Evolutionary conservation across 116 monocot genomes (phyloP), one percentile per base, ranked within the genome.

Genomic region (Cymodocea nodosa): DNA sequence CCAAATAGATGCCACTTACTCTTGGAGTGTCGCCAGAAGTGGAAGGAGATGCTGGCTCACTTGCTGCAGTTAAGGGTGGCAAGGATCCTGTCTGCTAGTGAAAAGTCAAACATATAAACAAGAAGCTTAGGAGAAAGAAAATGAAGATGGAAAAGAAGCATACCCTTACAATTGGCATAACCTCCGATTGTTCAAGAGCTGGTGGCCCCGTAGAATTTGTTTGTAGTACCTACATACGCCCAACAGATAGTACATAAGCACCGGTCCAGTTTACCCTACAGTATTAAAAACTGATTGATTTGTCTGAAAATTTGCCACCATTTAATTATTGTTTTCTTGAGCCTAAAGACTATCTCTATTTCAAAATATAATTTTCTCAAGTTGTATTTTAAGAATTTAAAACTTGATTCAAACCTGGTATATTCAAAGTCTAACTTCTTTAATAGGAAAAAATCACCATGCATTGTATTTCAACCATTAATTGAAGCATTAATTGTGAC

Each of bases 81-180:
- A 73, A 64, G 59, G 76, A 73, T 6, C 63, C 74, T 16, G 60
- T 44, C 83, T 79, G 69, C 4, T 17, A 53, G 15, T 0, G 4
- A 5, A 65, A 51, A 66, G 17, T 23, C 6, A 16, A 51, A 13
- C 16, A 15, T 15, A 65, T 60, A 39, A 16, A 6, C 8, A 22
- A 35, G 13, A 62, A 50, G 15, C 23, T 3, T 56, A 34, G 10
- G 1, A 39, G 35, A 12, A 25, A 56, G 23, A n/a, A 36, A 35
- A 56, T 20, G 13, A 48, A 30, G 16, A 4, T 56, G 4, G 63
- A 0, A 1, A 14, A 24, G 5, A 63, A 13, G 1, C 36, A 54
- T 81, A 81, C 81, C 67, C 77, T 70, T n/a, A 40, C 37, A n/a
- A 74, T 62, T 53, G 61, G 39, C 24, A n/a, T 44, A 11, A 8